A percentile compares a stretch with the other conserved stretches of the same genome.
Conservation (phyloP, 345 rosid genomes). For the Eucalyptus sp. region DNA sequence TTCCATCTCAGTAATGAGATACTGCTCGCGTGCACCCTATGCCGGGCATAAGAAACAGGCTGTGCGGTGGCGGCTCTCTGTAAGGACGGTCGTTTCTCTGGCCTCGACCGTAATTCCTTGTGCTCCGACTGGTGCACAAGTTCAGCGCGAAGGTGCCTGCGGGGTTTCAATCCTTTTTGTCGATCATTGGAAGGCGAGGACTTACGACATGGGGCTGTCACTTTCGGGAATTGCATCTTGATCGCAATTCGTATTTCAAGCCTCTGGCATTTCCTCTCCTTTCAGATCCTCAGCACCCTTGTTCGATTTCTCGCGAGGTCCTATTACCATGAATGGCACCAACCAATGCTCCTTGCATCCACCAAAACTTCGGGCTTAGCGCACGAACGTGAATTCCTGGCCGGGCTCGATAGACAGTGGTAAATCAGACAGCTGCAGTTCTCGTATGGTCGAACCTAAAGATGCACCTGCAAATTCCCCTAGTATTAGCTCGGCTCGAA, state of each 20-base stretch:
- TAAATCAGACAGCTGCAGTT: background rate
- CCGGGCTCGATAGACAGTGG: background rate
- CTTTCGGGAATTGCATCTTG: background rate
- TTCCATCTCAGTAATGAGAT: background rate
- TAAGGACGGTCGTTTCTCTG: background rate
- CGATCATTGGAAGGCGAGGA: background rate
- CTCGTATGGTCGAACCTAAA: background rate
- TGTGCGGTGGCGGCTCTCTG: background rate
- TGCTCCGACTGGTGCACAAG: background rate
- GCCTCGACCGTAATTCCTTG: rapidly evolving
- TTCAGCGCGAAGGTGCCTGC: background rate
- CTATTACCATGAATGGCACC: background rate
- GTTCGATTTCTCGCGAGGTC: background rate
- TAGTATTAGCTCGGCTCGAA: background rate
- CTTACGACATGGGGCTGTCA: background rate
- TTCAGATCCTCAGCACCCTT: background rate
- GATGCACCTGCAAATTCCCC: background rate
- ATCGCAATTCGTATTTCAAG: background rate
- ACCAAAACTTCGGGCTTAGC: background rate
- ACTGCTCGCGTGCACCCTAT: background rate
- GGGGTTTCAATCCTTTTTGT: background rate
- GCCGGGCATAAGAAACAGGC: background rate
- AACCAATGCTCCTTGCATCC: background rate
- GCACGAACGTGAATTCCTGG: background rate
- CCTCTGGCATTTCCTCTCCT: background rate